Evolutionary conservation across 2,329 filamentous ascomycete species (phyloP), one percentile per base, ranked within the genome.

Genomic region (Epichloe gansuensis): DNA sequence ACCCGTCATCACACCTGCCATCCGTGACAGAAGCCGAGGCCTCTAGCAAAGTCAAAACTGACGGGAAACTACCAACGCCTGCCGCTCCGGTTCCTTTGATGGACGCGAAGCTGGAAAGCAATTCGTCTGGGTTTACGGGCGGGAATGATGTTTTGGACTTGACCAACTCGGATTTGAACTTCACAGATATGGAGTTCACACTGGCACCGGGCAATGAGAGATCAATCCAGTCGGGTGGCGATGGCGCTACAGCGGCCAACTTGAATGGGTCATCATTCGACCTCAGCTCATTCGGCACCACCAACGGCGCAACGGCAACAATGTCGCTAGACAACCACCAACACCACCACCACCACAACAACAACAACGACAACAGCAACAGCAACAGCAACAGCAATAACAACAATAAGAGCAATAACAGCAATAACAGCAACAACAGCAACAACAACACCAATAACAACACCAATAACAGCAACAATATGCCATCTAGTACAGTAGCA

Each of bases 141-240:
- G 56, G 54, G 7, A 53, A 54, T 25, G 57, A 57, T 8, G 48
- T 41, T 11, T 8, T 58, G 4, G 54, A 49, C 21, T 50, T 59
- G 47, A 47, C 58, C 17, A 62, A 66, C 46, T 61, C 69, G n/a
- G 70, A 72, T 49, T 66, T 73, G 7, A 72, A 72, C 55, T 80
- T 79, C 57, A 79, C 77, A 13, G 69, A 79, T 55, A 79, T 79
- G 74, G 71, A 75, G 38, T 80, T 80, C 56, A 72, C 74, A 0
- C 65, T 79, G 4, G 76, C 73, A 2, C 73, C 75, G 0, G 55
- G 69, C 8, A 66, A 63, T 47, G 63, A 63, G 52, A 46, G 55
- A 27, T 57, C 66, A 21, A 56, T 51, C 34, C 60, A 64, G 44
- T 54, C 60, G 15, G 51, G 23, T 23, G 38, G 43, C 21, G 47